Conservation (phyloP, 305 asterid genomes). For the Solanum chacoense region DNA sequence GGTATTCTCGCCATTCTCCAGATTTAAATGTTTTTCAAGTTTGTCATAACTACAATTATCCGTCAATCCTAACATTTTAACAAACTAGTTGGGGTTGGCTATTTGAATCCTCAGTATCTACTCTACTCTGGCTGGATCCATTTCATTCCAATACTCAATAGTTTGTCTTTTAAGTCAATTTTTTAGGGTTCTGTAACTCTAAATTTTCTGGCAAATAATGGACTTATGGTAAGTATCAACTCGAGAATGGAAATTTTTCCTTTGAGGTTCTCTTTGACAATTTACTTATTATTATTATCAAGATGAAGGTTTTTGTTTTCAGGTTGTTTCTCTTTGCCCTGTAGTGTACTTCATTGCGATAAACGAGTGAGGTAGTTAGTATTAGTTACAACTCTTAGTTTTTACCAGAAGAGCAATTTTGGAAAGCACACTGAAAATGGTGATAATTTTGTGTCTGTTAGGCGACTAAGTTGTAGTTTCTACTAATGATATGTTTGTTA, state of each 20-base stretch:
- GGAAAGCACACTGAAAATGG: background rate
- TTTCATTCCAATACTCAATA: background rate
- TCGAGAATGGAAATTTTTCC: background rate
- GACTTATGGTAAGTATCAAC: background rate
- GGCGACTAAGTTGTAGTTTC: background rate
- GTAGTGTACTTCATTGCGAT: background rate
- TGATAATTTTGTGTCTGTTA: background rate
- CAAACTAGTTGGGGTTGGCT: background rate
- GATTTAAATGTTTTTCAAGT: background rate
- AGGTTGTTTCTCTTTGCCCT: background rate
- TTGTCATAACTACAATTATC: background rate
- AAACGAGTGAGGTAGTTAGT: background rate
- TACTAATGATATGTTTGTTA: background rate
- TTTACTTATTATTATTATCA: background rate
- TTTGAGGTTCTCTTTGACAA: background rate
- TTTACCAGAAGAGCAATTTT: background rate
- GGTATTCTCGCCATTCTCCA: slow-evolving; percentile 25
- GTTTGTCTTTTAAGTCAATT: background rate
- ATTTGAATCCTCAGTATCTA: background rate
- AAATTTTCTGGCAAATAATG: background rate
- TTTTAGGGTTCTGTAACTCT: background rate
- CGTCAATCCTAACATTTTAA: background rate
- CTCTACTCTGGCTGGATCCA: background rate
- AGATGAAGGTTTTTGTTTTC: background rate
- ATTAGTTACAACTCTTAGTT: background rate